Evolutionary conservation across 108 stramenopile genomes (phyloP).

Genomic region (Chaetoceros tenuissimus): DNA sequence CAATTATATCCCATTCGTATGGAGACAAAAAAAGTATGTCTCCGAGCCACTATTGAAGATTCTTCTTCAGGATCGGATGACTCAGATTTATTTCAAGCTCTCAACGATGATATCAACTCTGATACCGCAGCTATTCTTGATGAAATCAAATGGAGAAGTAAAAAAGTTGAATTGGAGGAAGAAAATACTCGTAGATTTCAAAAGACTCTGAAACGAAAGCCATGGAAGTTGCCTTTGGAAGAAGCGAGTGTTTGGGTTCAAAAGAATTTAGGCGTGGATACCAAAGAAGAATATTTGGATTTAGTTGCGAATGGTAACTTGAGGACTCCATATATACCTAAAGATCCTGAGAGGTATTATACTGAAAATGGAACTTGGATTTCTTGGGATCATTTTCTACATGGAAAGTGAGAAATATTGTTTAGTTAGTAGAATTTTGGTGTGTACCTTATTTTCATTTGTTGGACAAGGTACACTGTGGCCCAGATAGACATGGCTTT

Average conservation of each 20-base stretch:
- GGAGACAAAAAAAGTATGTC: too few species aligned
- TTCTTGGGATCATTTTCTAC: conserved; percentile 39
- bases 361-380: conserved; percentile 46
- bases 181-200: conserved; percentile 30
- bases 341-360: conserved; percentile 52
- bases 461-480: too few species aligned
- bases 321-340: conserved; percentile 47
- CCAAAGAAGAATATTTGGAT: conserved; percentile 53
- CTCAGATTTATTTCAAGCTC: too few species aligned
- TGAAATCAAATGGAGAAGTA: conserved; percentile 23
- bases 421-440: too few species aligned
- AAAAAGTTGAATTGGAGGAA: conserved; percentile 30
- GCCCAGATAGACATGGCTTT: too few species aligned
- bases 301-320: conserved; percentile 56
- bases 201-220: conserved; percentile 23
- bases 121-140: too few species aligned
- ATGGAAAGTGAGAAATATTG: too few species aligned
- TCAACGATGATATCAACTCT: too few species aligned
- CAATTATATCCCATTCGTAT: too few species aligned
- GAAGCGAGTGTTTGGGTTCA: conserved; percentile 46
- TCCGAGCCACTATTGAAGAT: too few species aligned
- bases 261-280: conserved; percentile 36
- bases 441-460: too few species aligned
- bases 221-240: conserved; percentile 37
- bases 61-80: too few species aligned